Base-by-base conservation (phyloP, 768 basidiomycete genomes). In the Heimioporus sp. region DNA sequence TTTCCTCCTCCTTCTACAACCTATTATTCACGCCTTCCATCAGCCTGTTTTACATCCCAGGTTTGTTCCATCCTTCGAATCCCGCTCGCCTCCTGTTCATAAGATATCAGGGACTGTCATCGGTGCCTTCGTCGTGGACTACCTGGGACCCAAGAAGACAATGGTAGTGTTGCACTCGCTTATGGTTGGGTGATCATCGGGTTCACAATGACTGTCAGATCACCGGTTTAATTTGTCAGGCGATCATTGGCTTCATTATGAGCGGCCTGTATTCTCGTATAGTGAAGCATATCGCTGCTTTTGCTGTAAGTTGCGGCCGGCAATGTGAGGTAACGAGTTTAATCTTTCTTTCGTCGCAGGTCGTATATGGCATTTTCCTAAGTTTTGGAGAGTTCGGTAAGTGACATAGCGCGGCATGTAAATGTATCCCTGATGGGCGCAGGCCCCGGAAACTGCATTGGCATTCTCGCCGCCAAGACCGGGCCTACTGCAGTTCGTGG, bases 311-410 rank as follows among this genome's bases (percentile, higher is more conserved):
- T 69, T 24, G 15, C 30, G 20, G 19, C 37, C 40, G 17, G 15
- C 10, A 34, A 19, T 21, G 49, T 35, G 42, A 21, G 13, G 6
- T 17, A 10, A n/a, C 9, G n/a, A 10, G 7, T 17, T 42, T 38
- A 17, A 28, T 39, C 8, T 36, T 34, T 11, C 24, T 46, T 42
- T 39, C 30, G 60, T 35, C 42, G 40, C 50, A 84, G 81, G 83
- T 95, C 32, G 73, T 97, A 9, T 96, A 97, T 60, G 95, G 94
- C 13, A 82, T 97, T 44, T 97, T 97, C 80, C 65, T 95, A 61
- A 85, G 82, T 62, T 86, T 93, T 49, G 95, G 94, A 43, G 94
- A 96, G 72, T 73, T 92, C 24, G 91, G 90, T 77, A 50, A 31
- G 74, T 61, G 24, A 43, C 19, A 17, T 16, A 7, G n/a, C 10